These are phyloP conservation scores for Phytophthora sp. DNA, from an alignment of 352 stramenopile genomes.

Conservation along the genomic window DNA sequence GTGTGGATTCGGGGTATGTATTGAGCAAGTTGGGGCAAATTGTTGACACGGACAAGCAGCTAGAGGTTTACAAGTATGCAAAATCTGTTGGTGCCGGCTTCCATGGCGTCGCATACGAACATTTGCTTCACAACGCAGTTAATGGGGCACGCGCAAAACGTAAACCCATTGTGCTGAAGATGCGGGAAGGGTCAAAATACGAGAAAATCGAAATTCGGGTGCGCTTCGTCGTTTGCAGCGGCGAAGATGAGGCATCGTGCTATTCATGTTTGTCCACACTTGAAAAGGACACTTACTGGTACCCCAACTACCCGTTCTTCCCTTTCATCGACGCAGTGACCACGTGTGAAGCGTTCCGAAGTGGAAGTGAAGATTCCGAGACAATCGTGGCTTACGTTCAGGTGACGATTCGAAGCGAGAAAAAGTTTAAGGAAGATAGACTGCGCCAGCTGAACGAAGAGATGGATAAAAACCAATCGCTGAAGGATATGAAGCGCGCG, in stretches of 20 bases:
- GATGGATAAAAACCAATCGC: slow-evolving; percentile 14
- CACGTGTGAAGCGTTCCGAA: slow-evolving; percentile 12
- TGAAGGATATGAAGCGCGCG: slow-evolving; percentile 6
- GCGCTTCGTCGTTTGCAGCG: slow-evolving; percentile 5
- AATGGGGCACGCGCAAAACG: slow-evolving; percentile 8
- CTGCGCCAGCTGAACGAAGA: slow-evolving; percentile 15
- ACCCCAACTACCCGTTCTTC: slow-evolving; percentile 19
- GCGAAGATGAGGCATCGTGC: slow-evolving; percentile 4
- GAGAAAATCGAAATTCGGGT: slow-evolving; percentile 18
- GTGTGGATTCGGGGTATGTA: slow-evolving; percentile 21
- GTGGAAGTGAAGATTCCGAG: slow-evolving; percentile 7
- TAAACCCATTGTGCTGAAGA: slow-evolving; percentile 19
- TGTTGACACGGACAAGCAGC: neutral
- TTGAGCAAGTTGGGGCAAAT: slow-evolving; percentile 10
- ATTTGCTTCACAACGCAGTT: slow-evolving; percentile 18
- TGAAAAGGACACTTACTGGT: slow-evolving; percentile 17
- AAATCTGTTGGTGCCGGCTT: slow-evolving; percentile 8
- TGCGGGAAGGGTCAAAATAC: slow-evolving; percentile 17
- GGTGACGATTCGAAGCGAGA: slow-evolving; percentile 4
- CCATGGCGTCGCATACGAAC: slow-evolving; percentile 6
- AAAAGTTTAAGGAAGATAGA: slow-evolving; percentile 15
- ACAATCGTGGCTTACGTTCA: slow-evolving; percentile 21
- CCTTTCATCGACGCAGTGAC: slow-evolving; percentile 25
- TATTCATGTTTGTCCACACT: slow-evolving; percentile 11
- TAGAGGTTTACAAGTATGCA: neutral